Conservation (phyloP, 1,139 yeast species). For the Candida gigantensis region DNA sequence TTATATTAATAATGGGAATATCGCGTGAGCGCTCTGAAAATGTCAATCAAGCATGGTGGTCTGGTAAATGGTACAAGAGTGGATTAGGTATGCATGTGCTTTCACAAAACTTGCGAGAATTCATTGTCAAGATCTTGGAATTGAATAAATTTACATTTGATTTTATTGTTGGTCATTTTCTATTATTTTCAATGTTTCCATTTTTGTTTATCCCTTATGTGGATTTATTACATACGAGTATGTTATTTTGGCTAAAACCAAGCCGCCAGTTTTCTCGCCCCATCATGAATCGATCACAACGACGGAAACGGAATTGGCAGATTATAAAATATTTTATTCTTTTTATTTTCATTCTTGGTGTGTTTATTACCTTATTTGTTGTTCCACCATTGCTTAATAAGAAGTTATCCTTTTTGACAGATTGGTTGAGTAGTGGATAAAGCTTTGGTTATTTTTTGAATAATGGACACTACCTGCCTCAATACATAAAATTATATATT, state of each 20-base stretch:
- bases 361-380: constrained; percentile 20
- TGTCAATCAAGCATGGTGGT: constrained; percentile 80
- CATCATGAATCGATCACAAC: constrained; percentile 25
- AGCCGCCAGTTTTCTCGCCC: constrained; percentile 27
- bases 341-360: constrained; percentile 20
- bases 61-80: constrained; percentile 71
- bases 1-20: constrained; percentile 46
- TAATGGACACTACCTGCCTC: no score
- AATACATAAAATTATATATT: background rate
- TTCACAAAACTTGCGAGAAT: constrained; percentile 71
- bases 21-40: constrained; percentile 63
- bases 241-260: constrained; percentile 42
- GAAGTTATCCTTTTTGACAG: constrained; percentile 7
- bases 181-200: constrained; percentile 64
- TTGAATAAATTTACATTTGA: constrained; percentile 70
- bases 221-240: constrained; percentile 36
- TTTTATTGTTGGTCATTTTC: constrained; percentile 64
- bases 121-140: constrained; percentile 66
- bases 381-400: constrained; percentile 13
- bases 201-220: constrained; percentile 65
- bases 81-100: constrained; percentile 59
- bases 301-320: constrained; percentile 18
- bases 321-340: constrained; percentile 22
- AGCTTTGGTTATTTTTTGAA: background rate
- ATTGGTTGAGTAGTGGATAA: background rate